phyloP scores from a whole-genome alignment of 2,329 filamentous ascomycete species.

The Fusarium dlaminii region DNA sequence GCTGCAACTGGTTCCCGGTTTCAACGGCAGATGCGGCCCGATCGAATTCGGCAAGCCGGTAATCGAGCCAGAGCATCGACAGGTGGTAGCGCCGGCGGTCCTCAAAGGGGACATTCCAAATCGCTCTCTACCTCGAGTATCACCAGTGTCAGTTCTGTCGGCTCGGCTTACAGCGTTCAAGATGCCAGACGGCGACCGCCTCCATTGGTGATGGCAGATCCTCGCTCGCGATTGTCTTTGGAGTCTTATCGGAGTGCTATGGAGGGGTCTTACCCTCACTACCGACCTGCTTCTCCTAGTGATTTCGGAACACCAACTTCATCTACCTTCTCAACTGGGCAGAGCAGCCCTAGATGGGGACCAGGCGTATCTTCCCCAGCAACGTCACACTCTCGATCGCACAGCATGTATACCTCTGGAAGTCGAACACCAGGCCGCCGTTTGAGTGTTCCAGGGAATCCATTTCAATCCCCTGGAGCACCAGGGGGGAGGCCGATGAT shows the following conservation, averaged over 20 bases:
- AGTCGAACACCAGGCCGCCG: conserved; percentile 75
- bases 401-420: conserved; percentile 74
- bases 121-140: conserved; percentile 88
- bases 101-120: conserved; percentile 84
- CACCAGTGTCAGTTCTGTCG: conserved; percentile 72
- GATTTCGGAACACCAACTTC: conserved; percentile 87
- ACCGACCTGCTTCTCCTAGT: conserved; percentile 73
- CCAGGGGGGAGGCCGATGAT: conserved; percentile 67
- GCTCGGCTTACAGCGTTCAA: conserved; percentile 72
- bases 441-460: conserved; percentile 81
- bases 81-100: conserved; percentile 74
- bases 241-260: conserved; percentile 74
- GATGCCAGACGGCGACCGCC: conserved; percentile 79
- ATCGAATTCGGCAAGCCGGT: conserved; percentile 79
- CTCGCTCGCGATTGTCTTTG: conserved; percentile 71
- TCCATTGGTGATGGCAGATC: conserved; percentile 84
- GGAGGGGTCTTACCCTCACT: conserved; percentile 67
- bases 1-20: conserved; percentile 93
- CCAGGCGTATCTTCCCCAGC: conserved; percentile 77
- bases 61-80: conserved; percentile 81
- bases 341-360: conserved; percentile 79
- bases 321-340: conserved; percentile 79
- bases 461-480: conserved; percentile 72
- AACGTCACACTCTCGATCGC: conserved; percentile 72
- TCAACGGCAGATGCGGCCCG: conserved; percentile 89